phyloP scores from a whole-genome alignment of 805 yeast genomes.

The Suhomyces sp. region DNA sequence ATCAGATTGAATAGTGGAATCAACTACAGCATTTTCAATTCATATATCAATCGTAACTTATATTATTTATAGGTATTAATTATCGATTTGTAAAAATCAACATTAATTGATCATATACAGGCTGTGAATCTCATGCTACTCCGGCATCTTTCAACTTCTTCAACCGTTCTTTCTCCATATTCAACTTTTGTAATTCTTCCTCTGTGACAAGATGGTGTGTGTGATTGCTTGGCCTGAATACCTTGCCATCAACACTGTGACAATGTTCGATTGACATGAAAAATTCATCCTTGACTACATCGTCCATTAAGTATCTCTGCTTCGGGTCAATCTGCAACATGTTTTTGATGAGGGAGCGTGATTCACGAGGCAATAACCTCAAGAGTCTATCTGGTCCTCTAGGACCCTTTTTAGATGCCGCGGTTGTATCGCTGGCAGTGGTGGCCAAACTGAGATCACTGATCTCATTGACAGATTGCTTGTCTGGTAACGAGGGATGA shows the following conservation, averaged over 20 bases:
- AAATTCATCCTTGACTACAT: slow-evolving; percentile 59
- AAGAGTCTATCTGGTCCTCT: slow-evolving; percentile 24
- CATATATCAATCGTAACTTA: no score
- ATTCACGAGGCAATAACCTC: slow-evolving; percentile 65
- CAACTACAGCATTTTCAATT: no score
- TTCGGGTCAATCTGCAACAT: slow-evolving; percentile 66
- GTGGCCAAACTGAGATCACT: slow-evolving; percentile 5
- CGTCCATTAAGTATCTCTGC: slow-evolving; percentile 58
- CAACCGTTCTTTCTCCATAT: slow-evolving; percentile 27
- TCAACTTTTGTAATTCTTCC: slow-evolving; percentile 49
- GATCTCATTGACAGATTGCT: no score
- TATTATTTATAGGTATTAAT: no score
- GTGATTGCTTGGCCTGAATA: slow-evolving; percentile 41
- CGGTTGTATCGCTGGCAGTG: no score
- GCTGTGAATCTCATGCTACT: no score
- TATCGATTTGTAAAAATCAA: no score
- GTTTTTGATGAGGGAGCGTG: slow-evolving; percentile 57
- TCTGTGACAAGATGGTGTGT: slow-evolving; percentile 69
- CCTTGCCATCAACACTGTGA: slow-evolving; percentile 21
- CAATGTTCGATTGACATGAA: slow-evolving; percentile 58
- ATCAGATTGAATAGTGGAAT: no score
- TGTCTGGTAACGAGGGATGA: no score
- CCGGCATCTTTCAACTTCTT: slow-evolving; percentile 12
- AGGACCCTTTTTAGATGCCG: slow-evolving; percentile 5
- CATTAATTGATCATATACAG: no score